These are phyloP conservation scores for Colletotrichum gloeosporioides DNA, from an alignment of 2,329 filamentous ascomycete species.

Conservation along the genomic window DNA sequence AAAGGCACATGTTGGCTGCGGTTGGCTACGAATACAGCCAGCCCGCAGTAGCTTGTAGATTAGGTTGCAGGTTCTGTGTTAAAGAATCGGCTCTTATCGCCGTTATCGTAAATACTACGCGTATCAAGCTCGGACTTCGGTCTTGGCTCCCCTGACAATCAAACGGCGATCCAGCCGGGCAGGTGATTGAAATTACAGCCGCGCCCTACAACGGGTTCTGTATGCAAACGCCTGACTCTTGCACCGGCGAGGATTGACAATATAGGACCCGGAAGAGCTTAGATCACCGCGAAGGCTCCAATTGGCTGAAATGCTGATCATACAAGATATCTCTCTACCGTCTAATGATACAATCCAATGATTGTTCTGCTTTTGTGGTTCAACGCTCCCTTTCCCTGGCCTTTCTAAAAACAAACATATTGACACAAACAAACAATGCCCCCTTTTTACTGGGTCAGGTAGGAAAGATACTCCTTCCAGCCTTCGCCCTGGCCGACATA, in stretches of 20 bases:
- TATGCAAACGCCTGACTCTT: neutral
- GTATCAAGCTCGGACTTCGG: neutral
- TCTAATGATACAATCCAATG: neutral
- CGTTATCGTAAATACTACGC: neutral
- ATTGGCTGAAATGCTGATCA: neutral
- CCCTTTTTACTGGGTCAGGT: slow-evolving; percentile 6
- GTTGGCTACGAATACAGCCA: neutral
- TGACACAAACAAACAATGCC: neutral
- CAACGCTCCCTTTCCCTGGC: neutral
- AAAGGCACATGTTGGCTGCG: neutral
- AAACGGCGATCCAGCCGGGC: neutral
- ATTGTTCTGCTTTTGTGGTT: neutral
- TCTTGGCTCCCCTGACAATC: neutral
- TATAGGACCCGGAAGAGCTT: neutral
- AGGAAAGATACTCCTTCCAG: slow-evolving; percentile 32
- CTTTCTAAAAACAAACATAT: neutral
- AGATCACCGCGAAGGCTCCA: neutral
- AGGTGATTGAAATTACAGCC: neutral
- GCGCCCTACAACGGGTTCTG: neutral
- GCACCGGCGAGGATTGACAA: neutral
- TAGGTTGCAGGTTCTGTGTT: neutral
- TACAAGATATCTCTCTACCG: neutral
- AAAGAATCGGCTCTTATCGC: neutral
- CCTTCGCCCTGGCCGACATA: slow-evolving; percentile 32
- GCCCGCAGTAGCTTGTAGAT: neutral